Conservation (phyloP, 2,329 filamentous ascomycete genomes). For the Aureobasidium zeae region DNA sequence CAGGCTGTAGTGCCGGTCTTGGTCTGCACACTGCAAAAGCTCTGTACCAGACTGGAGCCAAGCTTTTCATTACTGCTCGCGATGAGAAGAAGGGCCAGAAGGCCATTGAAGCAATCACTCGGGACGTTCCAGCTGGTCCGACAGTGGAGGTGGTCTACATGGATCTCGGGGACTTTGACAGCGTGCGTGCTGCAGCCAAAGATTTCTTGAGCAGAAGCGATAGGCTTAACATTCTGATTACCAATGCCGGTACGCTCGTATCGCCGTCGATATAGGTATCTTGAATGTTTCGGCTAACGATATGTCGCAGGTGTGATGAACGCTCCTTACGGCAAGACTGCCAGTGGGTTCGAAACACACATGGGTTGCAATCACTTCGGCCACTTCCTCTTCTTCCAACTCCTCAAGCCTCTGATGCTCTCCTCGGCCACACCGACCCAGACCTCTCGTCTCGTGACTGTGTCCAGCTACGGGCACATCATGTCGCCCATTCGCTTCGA, state of each 20-base stretch:
- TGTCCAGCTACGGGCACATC: slow-evolving; percentile 39
- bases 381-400: slow-evolving; percentile 46
- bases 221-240: slow-evolving; percentile 33
- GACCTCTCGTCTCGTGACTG: slow-evolving; percentile 39
- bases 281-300: not conserved
- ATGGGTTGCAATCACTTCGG: slow-evolving; percentile 46
- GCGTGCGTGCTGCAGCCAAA: slow-evolving; percentile 30
- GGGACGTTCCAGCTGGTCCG: not conserved
- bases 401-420: slow-evolving; percentile 39
- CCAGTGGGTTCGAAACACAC: slow-evolving; percentile 43
- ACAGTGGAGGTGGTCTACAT: slow-evolving; percentile 8
- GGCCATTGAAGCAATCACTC: not conserved
- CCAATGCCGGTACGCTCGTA: slow-evolving; percentile 25
- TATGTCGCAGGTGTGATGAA: slow-evolving; percentile 36
- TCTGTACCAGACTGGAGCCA: slow-evolving; percentile 38
- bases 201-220: slow-evolving; percentile 29
- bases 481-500: slow-evolving; percentile 28
- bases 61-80: slow-evolving; percentile 37
- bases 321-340: slow-evolving; percentile 30
- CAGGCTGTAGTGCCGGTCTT: slow-evolving; percentile 37
- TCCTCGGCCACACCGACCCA: slow-evolving; percentile 31
- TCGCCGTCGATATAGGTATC: too few relatives aligned
- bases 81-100: slow-evolving; percentile 1
- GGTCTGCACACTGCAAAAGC: slow-evolving; percentile 39
- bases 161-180: slow-evolving; percentile 27